phyloP scores from a whole-genome alignment of 257 asterid species.

The Verbena officinalis region DNA sequence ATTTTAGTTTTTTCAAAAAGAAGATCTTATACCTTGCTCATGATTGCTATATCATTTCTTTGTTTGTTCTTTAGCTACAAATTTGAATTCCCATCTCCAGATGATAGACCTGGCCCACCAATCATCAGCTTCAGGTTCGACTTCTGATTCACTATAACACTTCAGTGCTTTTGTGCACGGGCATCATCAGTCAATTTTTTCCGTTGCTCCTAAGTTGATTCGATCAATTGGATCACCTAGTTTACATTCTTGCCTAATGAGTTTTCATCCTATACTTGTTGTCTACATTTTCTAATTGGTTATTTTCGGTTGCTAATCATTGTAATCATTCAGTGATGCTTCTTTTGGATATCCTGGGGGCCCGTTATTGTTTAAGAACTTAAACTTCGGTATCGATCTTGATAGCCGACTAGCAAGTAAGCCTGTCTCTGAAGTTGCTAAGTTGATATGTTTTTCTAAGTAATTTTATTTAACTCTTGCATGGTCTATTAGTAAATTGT shows the following conservation, averaged over 20 bases:
- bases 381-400: slow-evolving; percentile 96
- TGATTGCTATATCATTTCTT: slow-evolving; percentile 22
- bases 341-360: slow-evolving; percentile 99
- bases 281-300: not conserved
- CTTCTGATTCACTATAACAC: slow-evolving; percentile 25
- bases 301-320: slow-evolving; percentile 9
- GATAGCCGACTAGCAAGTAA: slow-evolving; percentile 97
- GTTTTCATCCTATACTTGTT: not conserved
- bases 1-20: slow-evolving; percentile 15
- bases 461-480: slow-evolving; percentile 20
- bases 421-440: slow-evolving; percentile 38
- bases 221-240: not conserved
- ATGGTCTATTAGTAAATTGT: slow-evolving; percentile 18
- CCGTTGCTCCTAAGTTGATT: slow-evolving; percentile 17
- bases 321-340: slow-evolving; percentile 80
- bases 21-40: slow-evolving; percentile 19
- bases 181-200: slow-evolving; percentile 5
- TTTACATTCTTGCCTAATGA: slow-evolving; percentile 5
- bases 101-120: slow-evolving; percentile 97
- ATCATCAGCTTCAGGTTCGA: slow-evolving; percentile 94
- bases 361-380: slow-evolving; percentile 74
- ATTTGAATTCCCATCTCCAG: slow-evolving; percentile 98
- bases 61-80: slow-evolving; percentile 77
- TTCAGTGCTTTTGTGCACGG: slow-evolving; percentile 17
- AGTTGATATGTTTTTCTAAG: slow-evolving; percentile 1